These are phyloP conservation scores for Linum trigynum DNA, from an alignment of 345 rosid genomes.

Conservation along the genomic window DNA sequence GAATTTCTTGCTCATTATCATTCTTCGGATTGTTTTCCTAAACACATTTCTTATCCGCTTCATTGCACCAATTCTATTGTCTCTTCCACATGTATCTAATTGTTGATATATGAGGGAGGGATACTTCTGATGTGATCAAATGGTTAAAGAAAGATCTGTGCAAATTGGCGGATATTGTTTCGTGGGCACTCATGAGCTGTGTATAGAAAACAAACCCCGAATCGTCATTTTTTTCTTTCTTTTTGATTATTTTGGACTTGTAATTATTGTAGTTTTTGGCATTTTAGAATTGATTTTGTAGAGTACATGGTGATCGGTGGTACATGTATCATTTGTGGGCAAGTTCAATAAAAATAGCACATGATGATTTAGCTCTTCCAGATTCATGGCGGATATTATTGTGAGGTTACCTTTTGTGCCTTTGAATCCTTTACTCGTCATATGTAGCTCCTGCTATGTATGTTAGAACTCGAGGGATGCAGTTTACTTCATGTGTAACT, in stretches of 20 bases:
- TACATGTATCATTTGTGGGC: constrained; percentile 5
- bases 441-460: too few species aligned
- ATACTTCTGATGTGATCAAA: background rate
- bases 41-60: constrained; percentile 17
- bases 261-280: constrained; percentile 6
- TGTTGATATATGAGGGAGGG: constrained; percentile 4
- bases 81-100: constrained; percentile 11
- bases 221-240: background rate
- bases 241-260: background rate
- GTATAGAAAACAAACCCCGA: constrained; percentile 1
- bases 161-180: constrained; percentile 2
- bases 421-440: background rate
- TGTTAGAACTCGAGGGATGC: too few species aligned
- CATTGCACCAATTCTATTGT: constrained; percentile 21
- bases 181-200: constrained; percentile 3
- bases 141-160: background rate
- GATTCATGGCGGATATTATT: background rate
- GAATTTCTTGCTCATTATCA: constrained; percentile 30
- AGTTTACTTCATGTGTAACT: too few species aligned
- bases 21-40: constrained; percentile 38
- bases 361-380: background rate
- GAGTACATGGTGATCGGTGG: background rate
- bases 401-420: background rate
- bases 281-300: constrained; percentile 6
- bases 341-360: constrained; percentile 5